Base-by-base conservation (phyloP, 2,329 filamentous ascomycete genomes). In the Colletotrichum tanaceti region DNA sequence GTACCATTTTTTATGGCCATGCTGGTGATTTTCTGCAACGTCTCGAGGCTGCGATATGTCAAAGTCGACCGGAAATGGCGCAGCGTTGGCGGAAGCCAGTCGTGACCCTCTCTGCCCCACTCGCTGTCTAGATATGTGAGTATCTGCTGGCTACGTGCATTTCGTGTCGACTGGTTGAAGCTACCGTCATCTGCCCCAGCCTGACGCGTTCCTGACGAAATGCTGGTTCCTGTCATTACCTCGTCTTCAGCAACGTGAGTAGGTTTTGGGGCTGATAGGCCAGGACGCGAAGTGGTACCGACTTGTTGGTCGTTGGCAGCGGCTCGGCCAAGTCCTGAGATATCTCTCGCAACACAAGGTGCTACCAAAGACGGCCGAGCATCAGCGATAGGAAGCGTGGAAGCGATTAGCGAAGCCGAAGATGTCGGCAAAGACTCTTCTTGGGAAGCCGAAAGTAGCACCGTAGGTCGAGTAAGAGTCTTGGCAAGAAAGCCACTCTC, bases 81-180 rank as follows among this genome's bases (percentile, higher is more conserved):
- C 32, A 70, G 20, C 20, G 18, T 38, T n/a, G 28, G n/a, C 7
- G 67, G 67, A 41, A 70, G 64, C 67, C 67, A 70, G 20, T 70
- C 52, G 14, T 47, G 41, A 16, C 28, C 24, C 35, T 63, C 28
- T 20, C 38, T 46, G 11, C 32, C 53, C 63, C 63, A 70, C 16
- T 46, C 44, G 11, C 58, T 35, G 28, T 70, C 53, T 22, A 70
- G 47, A 43, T 41, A 43, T 16, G 20, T 20, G 20, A 58, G 54
- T 4, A 62, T 43, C 9, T 54, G 14, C 39, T 58, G 39, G n/a
- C 39, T 46, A 20, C 28, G 44, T 7, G 22, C 9, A 14, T 49
- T 52, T 18, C 41, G 44, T n/a, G 46, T 54, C 22, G 41, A 20
- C 28, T 38, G 41, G 18, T 35, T 22, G 35, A 50, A 18, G 59